These are phyloP conservation scores for Pichia sp. DNA, from an alignment of 1,139 yeast species.

Conservation along the genomic window DNA sequence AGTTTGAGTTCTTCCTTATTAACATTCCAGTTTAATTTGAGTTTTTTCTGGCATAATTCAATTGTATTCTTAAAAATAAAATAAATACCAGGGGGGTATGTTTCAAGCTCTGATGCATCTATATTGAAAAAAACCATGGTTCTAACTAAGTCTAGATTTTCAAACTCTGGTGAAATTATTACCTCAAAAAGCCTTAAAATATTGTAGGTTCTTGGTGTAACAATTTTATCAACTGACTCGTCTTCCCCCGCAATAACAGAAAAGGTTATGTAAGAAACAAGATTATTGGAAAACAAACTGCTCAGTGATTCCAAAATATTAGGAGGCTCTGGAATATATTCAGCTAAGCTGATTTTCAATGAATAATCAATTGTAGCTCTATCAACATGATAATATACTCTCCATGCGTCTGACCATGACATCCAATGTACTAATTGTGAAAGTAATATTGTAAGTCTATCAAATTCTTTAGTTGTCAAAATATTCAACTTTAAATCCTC, in stretches of 20 bases:
- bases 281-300: conserved; percentile 39
- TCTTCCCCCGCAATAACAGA: conserved; percentile 65
- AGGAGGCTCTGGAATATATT: conserved; percentile 46
- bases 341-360: conserved; percentile 37
- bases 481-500: conserved; percentile 68
- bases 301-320: conserved; percentile 48
- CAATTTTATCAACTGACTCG: conserved; percentile 48
- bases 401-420: conserved; percentile 74
- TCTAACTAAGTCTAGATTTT: conserved; percentile 48
- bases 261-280: conserved; percentile 55
- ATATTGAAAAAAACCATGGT: conserved; percentile 53
- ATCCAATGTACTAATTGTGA: conserved; percentile 58
- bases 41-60: conserved; percentile 48
- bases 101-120: conserved; percentile 48
- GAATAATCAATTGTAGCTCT: conserved; percentile 26
- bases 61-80: conserved; percentile 61
- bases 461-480: conserved; percentile 34
- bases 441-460: conserved; percentile 46
- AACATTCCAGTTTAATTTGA: conserved; percentile 42
- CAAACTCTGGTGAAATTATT: conserved; percentile 48
- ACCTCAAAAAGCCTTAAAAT: conserved; percentile 56
- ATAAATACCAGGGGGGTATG: conserved; percentile 67
- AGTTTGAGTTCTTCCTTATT: conserved; percentile 45
- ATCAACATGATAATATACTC: conserved; percentile 43
- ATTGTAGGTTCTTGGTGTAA: conserved; percentile 61